Base-by-base conservation (phyloP, 2,329 filamentous ascomycete genomes). In the Teratosphaeria destructans region DNA sequence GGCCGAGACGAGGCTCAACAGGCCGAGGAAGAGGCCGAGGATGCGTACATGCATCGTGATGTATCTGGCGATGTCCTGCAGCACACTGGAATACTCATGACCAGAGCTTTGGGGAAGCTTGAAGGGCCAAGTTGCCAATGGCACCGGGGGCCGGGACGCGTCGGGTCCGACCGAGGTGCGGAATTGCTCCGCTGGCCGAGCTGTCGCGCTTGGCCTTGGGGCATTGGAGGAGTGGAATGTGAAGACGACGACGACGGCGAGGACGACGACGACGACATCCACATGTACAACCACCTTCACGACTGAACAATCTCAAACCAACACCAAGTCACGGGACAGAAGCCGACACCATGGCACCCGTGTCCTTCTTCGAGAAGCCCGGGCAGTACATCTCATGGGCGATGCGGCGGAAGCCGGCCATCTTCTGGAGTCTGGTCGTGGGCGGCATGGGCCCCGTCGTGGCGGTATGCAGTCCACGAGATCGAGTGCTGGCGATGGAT, bases 321-420 rank as follows among this genome's bases (percentile, higher is more conserved):
- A 43, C 5, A 43, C 37, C 12, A 10, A 14, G 37, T 32, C 29
- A 7, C 29, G 29, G 29, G 7, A 32, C 29, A 32, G 29, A 32
- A 32, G 4, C 43, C n/a, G 16, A 8, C 59, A 78, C 65, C 64
- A 91, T 91, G 87, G 81, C 83, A 64, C 80, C 82, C 59, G 87
- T 90, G 68, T 81, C 81, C 70, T 96, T 99, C 87, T 96, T 88
- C 85, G 82, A 85, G 66, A 82, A 83, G 61, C 94, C 94, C 65
- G 71, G 95, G 73, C 85, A 85, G 69, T 97, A 96, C 85, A 77
- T 89, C 70, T 87, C 87, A 76, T 97, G 92, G 90, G 86, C 91
- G 57, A 82, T 89, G 56, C 87, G 90, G 77, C 87, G 94, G 76
- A 89, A 88, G 75, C 94, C 94, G 57, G 91, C 91, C 61, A 88